Conservation (phyloP, 495 filamentous ascomycete species). For the Letharia lupina region DNA sequence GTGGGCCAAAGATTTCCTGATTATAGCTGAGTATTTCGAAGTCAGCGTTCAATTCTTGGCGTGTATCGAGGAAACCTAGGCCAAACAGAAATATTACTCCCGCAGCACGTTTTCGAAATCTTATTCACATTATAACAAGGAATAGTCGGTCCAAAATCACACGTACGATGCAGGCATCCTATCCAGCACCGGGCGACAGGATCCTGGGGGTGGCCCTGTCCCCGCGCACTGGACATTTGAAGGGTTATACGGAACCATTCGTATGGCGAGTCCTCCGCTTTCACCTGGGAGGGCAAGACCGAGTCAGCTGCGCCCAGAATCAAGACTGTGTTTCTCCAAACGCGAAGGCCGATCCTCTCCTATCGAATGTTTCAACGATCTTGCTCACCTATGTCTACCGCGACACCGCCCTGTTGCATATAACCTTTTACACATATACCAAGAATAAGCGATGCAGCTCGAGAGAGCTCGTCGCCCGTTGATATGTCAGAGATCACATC, state of each 20-base stretch:
- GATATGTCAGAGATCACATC: neutral
- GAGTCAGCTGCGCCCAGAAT: neutral
- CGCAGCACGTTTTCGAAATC: neutral
- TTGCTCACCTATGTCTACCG: neutral
- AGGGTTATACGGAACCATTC: neutral
- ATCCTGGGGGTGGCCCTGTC: neutral
- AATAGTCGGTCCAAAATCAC: neutral
- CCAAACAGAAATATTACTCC: neutral
- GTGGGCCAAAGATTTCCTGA: neutral
- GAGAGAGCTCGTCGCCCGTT: neutral
- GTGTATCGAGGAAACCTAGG: neutral
- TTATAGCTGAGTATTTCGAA: neutral
- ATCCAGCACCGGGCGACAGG: neutral
- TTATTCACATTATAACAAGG: neutral
- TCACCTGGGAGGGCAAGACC: neutral
- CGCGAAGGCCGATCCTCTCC: neutral
- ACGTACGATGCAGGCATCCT: neutral
- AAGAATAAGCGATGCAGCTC: neutral
- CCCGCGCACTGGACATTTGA: neutral
- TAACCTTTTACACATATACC: neutral
- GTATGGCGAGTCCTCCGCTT: neutral
- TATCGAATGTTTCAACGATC: neutral
- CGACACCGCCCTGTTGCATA: neutral
- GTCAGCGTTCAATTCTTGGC: neutral
- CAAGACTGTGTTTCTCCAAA: neutral